Evolutionary conservation across 1,284 basidiomycete genomes (phyloP).

Genomic region (Trametes sp.): DNA sequence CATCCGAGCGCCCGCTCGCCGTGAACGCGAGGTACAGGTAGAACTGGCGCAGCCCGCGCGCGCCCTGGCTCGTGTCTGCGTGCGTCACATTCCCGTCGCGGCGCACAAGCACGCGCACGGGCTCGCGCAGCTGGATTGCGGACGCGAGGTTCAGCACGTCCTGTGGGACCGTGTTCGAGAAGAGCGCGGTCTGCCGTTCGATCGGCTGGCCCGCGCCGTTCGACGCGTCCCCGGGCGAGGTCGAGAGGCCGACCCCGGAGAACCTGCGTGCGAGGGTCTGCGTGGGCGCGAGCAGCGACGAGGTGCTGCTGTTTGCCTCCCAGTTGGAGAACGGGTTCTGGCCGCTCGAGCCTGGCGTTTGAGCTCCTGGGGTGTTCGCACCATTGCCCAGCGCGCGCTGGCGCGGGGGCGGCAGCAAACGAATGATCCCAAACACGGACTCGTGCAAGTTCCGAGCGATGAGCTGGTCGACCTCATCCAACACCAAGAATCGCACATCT

Average conservation of each 20-base stretch:
- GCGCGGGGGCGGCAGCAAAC: slow-evolving; percentile 86
- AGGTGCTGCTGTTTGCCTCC: slow-evolving; percentile 53
- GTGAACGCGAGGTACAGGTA: slow-evolving; percentile 94
- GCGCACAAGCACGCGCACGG: slow-evolving; percentile 94
- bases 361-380: slow-evolving; percentile 46
- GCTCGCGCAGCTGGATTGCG: slow-evolving; percentile 90
- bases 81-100: slow-evolving; percentile 90
- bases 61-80: slow-evolving; percentile 72
- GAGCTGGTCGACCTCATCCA: slow-evolving; percentile 98
- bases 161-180: slow-evolving; percentile 94
- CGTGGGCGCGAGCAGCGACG: slow-evolving; percentile 55
- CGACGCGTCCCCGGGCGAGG: slow-evolving; percentile 23
- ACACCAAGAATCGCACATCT: slow-evolving; percentile 90
- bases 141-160: slow-evolving; percentile 92
- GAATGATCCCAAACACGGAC: slow-evolving; percentile 92
- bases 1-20: slow-evolving; percentile 77
- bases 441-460: slow-evolving; percentile 97
- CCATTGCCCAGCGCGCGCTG: slow-evolving; percentile 59
- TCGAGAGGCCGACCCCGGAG: slow-evolving; percentile 55
- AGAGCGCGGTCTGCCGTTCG: slow-evolving; percentile 95
- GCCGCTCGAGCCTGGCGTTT: slow-evolving; percentile 44
- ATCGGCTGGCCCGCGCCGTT: slow-evolving; percentile 41
- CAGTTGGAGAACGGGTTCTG: slow-evolving; percentile 57
- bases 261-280: slow-evolving; percentile 63
- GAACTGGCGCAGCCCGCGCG: slow-evolving; percentile 89